A percentile compares a stretch with the other conserved stretches of the same genome.
These are phyloP conservation scores for Cladosporium austrohemisphaericum DNA, from an alignment of 2,329 filamentous ascomycete species.

Conservation along the genomic window DNA sequence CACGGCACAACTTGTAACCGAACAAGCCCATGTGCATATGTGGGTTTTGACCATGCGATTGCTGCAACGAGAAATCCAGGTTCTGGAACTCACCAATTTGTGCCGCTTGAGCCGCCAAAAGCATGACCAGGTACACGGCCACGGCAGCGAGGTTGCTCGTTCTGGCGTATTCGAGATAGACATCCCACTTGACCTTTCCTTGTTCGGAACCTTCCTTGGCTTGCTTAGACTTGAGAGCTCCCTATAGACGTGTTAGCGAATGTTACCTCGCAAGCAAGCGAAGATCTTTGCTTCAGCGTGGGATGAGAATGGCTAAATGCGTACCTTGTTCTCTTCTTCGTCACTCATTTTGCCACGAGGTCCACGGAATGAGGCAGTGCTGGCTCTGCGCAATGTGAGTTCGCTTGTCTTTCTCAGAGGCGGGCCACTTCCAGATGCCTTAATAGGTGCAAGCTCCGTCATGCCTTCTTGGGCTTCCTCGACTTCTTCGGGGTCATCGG, in stretches of 20 bases:
- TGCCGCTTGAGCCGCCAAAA: constrained; percentile 75
- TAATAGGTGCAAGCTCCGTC: constrained; percentile 73
- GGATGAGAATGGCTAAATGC: neutral
- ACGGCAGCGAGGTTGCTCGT: constrained; percentile 88
- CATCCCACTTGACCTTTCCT: constrained; percentile 96
- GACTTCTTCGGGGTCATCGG: constrained; percentile 51
- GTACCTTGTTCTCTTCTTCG: constrained; percentile 62
- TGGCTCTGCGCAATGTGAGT: constrained; percentile 81
- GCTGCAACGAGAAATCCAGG: neutral
- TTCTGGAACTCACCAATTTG: constrained; percentile 61
- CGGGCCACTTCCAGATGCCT: constrained; percentile 40
- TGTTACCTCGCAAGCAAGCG: neutral
- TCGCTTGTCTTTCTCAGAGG: constrained; percentile 65
- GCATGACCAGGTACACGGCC: constrained; percentile 68
- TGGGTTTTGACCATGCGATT: too few species aligned
- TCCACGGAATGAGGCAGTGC: constrained; percentile 83
- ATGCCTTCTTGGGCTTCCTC: constrained; percentile 66
- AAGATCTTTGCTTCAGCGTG: neutral
- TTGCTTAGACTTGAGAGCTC: constrained; percentile 68
- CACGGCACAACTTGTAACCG: neutral
- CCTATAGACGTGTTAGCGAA: constrained; percentile 11
- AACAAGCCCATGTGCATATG: neutral
- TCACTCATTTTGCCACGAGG: constrained; percentile 79
- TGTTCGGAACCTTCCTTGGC: constrained; percentile 85
- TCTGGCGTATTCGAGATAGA: constrained; percentile 92